Percentiles rank a stretch among this genome's conserved stretches.
phyloP scores from a whole-genome alignment of 2,329 filamentous ascomycete genomes.

The Tympanopsis confertula region DNA sequence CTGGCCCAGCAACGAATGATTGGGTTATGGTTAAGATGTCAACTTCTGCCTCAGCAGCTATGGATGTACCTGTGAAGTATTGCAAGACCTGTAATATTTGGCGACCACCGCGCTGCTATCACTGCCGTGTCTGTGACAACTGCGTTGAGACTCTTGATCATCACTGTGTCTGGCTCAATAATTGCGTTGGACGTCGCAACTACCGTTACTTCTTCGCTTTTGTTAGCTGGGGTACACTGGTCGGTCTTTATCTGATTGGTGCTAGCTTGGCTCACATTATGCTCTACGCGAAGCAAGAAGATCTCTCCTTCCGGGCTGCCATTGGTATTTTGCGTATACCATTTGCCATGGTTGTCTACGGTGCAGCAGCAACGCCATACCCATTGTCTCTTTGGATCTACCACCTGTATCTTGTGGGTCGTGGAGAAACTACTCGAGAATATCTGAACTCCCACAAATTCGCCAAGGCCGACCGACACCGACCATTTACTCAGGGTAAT shows the following conservation, averaged over 20 bases:
- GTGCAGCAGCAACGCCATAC: constrained; percentile 63
- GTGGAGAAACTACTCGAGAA: constrained; percentile 90
- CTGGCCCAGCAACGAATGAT: constrained; percentile 79
- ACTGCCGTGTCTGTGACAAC: constrained; percentile 93
- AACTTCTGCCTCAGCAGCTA: constrained; percentile 65
- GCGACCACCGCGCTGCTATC: constrained; percentile 88
- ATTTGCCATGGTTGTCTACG: constrained; percentile 82
- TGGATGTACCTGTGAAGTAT: constrained; percentile 97
- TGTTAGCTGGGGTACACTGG: constrained; percentile 65
- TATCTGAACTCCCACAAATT: constrained; percentile 97
- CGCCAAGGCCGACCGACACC: constrained; percentile 76
- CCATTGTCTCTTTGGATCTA: constrained; percentile 76
- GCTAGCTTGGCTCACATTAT: constrained; percentile 73
- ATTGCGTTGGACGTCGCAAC: constrained; percentile 91
- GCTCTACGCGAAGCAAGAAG: constrained; percentile 52
- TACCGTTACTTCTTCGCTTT: constrained; percentile 97
- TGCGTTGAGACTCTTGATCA: constrained; percentile 96
- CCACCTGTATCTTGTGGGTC: constrained; percentile 79
- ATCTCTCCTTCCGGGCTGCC: constrained; percentile 55
- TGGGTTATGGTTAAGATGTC: constrained; percentile 86
- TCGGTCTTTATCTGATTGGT: constrained; percentile 65
- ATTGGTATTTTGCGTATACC: constrained; percentile 65
- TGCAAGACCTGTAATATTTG: constrained; percentile 97
- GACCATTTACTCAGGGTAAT: constrained; percentile 74
- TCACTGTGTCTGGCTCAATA: constrained; percentile 98